A percentile compares a stretch with the other conserved stretches of the same genome.
These are phyloP conservation scores for Boletus sp. DNA, from an alignment of 768 basidiomycete genomes.

Conservation along the genomic window DNA sequence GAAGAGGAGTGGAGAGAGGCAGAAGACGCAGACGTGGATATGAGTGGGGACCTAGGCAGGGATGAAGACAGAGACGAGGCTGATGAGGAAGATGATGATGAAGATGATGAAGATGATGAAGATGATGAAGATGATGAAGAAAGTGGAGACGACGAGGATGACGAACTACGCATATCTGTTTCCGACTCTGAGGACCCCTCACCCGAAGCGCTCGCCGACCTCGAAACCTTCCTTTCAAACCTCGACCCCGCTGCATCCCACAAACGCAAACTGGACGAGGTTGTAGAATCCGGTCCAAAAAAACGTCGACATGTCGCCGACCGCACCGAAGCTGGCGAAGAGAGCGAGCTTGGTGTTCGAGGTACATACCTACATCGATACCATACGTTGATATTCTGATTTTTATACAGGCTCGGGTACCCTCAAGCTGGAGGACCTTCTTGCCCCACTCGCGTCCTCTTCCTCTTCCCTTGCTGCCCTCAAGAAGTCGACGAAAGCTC, in stretches of 20 bases:
- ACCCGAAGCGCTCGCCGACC: constrained; percentile 62
- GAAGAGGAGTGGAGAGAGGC: constrained; percentile 29
- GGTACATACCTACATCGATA: constrained; percentile 32
- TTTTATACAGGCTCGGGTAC: constrained; percentile 36
- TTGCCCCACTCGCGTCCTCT: constrained; percentile 66
- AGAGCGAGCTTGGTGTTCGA: constrained; percentile 74
- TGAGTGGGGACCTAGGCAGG: constrained; percentile 37
- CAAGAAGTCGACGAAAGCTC: constrained; percentile 65
- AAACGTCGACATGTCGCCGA: constrained; percentile 67
- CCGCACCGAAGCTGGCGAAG: constrained; percentile 73
- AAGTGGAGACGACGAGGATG: constrained; percentile 32
- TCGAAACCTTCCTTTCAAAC: constrained; percentile 68
- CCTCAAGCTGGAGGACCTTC: constrained; percentile 70
- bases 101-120: constrained; percentile 20
- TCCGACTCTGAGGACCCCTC: constrained; percentile 48
- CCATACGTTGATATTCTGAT: not conserved
- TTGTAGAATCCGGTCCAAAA: constrained; percentile 30
- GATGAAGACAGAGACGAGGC: constrained; percentile 20
- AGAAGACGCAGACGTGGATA: constrained; percentile 28
- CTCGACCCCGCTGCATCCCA: constrained; percentile 55
- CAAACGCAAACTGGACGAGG: constrained; percentile 50
- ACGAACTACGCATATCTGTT: constrained; percentile 48
- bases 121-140: constrained; percentile 37
- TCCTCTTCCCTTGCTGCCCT: constrained; percentile 61
- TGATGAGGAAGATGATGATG: constrained; percentile 34